Base-by-base conservation (phyloP, 2,329 filamentous ascomycete genomes). In the Pestalotiopsis sp. region DNA sequence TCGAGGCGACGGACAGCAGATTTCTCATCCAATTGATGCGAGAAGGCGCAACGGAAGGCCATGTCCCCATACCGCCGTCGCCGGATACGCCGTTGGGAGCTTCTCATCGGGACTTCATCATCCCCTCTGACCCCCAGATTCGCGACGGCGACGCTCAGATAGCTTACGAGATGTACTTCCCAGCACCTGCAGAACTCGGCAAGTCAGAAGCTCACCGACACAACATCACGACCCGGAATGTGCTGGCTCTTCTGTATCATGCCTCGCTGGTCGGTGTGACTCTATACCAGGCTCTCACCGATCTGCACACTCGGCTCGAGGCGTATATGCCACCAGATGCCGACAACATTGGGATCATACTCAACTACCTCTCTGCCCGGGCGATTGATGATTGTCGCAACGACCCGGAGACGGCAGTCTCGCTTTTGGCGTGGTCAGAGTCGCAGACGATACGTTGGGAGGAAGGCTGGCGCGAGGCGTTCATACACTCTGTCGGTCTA, bases 391-490 rank as follows among this genome's bases (percentile, higher is more conserved):
- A 93, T 74, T 83, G 90, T 12, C 86, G 90, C 12, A 86, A 87
- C 67, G 88, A 89, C 69, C 81, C 88, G 0, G 86, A 88, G 45
- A 82, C 83, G 2, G 90, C 91, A 0, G 84, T 91, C 2, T 86
- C 87, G 0, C 79, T 93, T 17, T 81, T 93, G 3, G 86, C 88
- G 0, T 93, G 90, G 88, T 86, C 88, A 2, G 91, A 93, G 72
- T 83, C 82, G n/a, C 82, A 85, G 2, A 84, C 82, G 20, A 86
- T 92, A 9, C 84, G 84, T 4, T 92, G 90, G 89, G 85, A 88
- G 59, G 87, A 90, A 71, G 90, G 90, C 1, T 93, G 90, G 84
- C 83, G 87, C 17, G 91, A 93, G 76, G 85, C 86, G 31, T 93
- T 92, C 72, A 81, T 89, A 6, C 91, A 93, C 75, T 88, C 88